Conservation (phyloP, 495 filamentous ascomycete species). For the Cercophora newfieldiana region DNA sequence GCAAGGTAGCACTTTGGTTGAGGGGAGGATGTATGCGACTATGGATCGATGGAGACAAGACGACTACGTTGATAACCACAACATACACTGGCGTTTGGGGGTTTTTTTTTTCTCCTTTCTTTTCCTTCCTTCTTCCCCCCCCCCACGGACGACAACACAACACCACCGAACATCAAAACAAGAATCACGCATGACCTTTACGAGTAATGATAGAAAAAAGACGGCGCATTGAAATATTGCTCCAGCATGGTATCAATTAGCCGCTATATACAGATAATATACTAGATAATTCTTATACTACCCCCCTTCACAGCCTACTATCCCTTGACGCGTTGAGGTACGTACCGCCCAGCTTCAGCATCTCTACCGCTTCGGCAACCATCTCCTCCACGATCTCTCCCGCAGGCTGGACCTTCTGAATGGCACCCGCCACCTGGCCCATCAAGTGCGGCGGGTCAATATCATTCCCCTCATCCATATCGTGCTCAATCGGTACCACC, state of each 20-base stretch:
- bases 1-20: too few species aligned
- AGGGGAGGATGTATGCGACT: background rate
- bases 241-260: background rate
- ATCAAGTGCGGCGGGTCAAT: slow-evolving; percentile 84
- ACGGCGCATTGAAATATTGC: background rate
- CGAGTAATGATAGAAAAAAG: slow-evolving; percentile 5
- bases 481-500: slow-evolving; percentile 74
- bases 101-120: background rate
- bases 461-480: slow-evolving; percentile 73
- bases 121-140: too few species aligned
- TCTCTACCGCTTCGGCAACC: slow-evolving; percentile 73
- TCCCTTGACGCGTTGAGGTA: slow-evolving; percentile 45
- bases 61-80: background rate
- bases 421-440: slow-evolving; percentile 85
- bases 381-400: slow-evolving; percentile 80
- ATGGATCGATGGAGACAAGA: background rate
- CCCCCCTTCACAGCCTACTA: slow-evolving; percentile 43
- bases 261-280: background rate
- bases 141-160: background rate
- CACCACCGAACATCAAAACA: background rate
- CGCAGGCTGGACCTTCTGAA: slow-evolving; percentile 75
- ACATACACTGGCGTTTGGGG: background rate
- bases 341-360: slow-evolving; percentile 58
- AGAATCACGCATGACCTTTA: background rate
- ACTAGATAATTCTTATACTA: background rate